Percentiles rank a stretch among this genome's conserved stretches.
Evolutionary conservation across 768 basidiomycete species (phyloP).

Genomic region (Coprinopsis strossmayeri): DNA sequence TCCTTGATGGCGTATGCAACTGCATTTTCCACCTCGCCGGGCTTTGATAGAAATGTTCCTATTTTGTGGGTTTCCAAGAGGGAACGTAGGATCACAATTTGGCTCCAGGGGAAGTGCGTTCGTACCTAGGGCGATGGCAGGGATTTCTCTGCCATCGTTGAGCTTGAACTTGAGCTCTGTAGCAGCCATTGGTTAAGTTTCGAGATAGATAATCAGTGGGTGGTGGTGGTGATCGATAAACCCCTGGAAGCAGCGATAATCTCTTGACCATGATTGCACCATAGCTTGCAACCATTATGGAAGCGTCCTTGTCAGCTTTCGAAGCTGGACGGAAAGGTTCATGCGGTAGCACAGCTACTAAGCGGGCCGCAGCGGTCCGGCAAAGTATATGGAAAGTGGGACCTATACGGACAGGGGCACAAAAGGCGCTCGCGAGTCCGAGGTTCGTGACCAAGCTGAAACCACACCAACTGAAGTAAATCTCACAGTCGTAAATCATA

Average conservation of each 20-base stretch:
- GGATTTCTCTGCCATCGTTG: constrained; percentile 53
- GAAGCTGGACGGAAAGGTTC: neutral
- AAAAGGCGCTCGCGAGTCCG: no score
- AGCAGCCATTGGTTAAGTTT: constrained; percentile 17
- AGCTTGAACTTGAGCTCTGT: constrained; percentile 45
- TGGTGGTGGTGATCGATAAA: constrained; percentile 3
- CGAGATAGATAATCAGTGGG: neutral
- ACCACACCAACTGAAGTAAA: no score
- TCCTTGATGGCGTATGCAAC: constrained; percentile 70
- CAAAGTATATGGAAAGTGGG: no score
- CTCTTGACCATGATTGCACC: neutral
- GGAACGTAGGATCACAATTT: no score
- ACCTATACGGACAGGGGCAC: no score
- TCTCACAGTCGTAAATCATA: no score
- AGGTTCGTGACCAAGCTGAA: no score
- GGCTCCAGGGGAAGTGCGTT: no score
- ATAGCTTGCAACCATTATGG: neutral
- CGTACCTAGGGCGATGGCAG: constrained; percentile 53
- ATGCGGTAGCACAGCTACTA: no score
- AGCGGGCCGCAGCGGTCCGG: no score
- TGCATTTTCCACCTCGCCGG: constrained; percentile 64
- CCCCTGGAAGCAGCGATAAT: neutral
- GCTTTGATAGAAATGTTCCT: constrained; percentile 81
- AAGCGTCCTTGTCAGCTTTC: neutral
- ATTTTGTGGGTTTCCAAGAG: no score